Evolutionary conservation across 2,329 filamentous ascomycete species (phyloP), one percentile per base, ranked within the genome.

Genomic region (Fusarium drepaniforme): DNA sequence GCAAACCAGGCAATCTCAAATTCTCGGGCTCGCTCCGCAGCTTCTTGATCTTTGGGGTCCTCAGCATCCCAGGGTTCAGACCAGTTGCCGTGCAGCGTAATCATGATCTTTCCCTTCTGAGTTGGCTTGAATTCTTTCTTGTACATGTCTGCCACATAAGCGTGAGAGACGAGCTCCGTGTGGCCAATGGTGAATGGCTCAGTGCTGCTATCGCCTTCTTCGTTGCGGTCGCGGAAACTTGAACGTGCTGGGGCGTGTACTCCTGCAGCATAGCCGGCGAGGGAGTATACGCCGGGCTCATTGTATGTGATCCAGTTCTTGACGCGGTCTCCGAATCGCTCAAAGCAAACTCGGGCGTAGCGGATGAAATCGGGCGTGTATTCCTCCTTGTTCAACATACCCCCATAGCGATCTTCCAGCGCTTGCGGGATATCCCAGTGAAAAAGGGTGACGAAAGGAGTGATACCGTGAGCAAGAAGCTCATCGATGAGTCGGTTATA

Each of bases 401-500:
- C 73, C 1, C 75, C 74, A 4, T 78, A 77, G 1, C 76, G 75
- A 30, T 78, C 75, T 40, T 76, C 72, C 6, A 78, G 56, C 0
- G 67, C 51, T 23, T 78, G 76, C 12, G 91, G 91, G 1, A 90
- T 85, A 80, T 93, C 91, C 90, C 90, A 92, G 76, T 93, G 91
- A 80, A 89, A 92, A 4, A 93, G 84, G 1, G 91, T 93, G 63
- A 92, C 84, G 75, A 92, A 87, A 0, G 91, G 90, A 12, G 85
- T 87, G 74, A 92, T 91, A 49, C 85, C 87, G 37, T 89, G 89
- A 3, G 66, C 53, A 12, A 78, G 53, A 12, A 92, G 84, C 77
- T 91, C 89, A 74, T 92, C 88, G 30, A 91, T 87, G 44, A 93
- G 86, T 53, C 88, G 86, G 78, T 88, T 84, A 80, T 92, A 93